Percentiles rank a stretch among this genome's conserved stretches.
Conservation (phyloP, 2,329 filamentous ascomycete genomes). For the Colletotrichum neosansevieriae region DNA sequence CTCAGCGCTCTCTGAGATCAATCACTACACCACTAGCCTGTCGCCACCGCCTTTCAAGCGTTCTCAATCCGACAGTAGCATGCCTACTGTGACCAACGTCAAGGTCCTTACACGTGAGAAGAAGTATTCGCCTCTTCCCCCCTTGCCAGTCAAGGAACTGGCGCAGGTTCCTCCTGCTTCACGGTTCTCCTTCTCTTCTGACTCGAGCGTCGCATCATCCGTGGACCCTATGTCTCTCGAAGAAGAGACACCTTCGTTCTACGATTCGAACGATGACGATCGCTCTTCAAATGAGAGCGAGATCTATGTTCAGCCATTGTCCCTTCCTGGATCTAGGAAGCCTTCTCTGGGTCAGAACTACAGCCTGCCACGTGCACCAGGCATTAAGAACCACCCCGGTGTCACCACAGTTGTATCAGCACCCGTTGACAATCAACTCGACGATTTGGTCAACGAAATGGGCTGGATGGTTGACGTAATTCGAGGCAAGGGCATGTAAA, state of each 20-base stretch:
- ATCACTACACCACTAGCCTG: conserved; percentile 59
- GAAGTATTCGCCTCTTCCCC: conserved; percentile 33
- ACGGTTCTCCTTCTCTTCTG: conserved; percentile 48
- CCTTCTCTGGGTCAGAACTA: conserved; percentile 51
- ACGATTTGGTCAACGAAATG: conserved; percentile 60
- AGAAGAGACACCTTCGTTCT: conserved; percentile 59
- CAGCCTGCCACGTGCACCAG: conserved; percentile 57
- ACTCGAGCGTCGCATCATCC: conserved; percentile 50
- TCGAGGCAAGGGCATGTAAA: conserved; percentile 47
- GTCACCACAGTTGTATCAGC: conserved; percentile 47
- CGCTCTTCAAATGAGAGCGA: conserved; percentile 52
- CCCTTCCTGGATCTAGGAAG: conserved; percentile 34
- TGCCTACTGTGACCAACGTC: conserved; percentile 42
- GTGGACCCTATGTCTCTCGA: conserved; percentile 54
- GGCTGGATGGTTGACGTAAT: conserved; percentile 66
- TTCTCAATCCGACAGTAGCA: conserved; percentile 48
- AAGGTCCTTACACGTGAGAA: conserved; percentile 45
- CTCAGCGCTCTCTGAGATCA: conserved; percentile 59
- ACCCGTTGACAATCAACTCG: conserved; percentile 53
- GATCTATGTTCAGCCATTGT: conserved; percentile 45
- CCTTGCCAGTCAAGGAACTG: conserved; percentile 16
- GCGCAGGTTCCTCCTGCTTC: conserved; percentile 41
- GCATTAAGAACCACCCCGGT: conserved; percentile 42
- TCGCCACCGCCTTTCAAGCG: conserved; percentile 66
- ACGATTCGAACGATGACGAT: conserved; percentile 60